Evolutionary conservation across 2,329 filamentous ascomycete species (phyloP).

Genomic region (Fusarium sp.): DNA sequence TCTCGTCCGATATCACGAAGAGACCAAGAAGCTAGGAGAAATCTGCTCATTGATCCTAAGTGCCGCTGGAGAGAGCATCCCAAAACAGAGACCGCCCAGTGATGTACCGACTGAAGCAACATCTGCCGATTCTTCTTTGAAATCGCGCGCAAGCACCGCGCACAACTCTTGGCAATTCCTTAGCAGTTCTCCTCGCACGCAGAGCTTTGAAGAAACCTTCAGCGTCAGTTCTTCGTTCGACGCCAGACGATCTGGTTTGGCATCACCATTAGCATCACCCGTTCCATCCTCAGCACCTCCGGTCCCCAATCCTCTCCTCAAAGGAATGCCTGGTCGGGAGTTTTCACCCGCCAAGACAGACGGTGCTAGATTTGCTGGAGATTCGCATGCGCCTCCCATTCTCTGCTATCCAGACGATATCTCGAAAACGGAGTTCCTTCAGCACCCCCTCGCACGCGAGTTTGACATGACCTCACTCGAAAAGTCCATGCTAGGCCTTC

Average conservation of each 20-base stretch:
- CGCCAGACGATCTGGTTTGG: neutral
- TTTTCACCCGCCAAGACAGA: slow-evolving; percentile 54
- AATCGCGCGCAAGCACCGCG: slow-evolving; percentile 18
- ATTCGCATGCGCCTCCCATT: slow-evolving; percentile 46
- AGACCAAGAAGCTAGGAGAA: slow-evolving; percentile 50
- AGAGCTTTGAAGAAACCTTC: slow-evolving; percentile 15
- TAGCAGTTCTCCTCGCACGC: slow-evolving; percentile 3
- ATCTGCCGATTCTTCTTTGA: slow-evolving; percentile 13
- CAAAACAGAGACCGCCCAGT: neutral
- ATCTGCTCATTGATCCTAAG: slow-evolving; percentile 44
- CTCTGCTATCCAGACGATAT: slow-evolving; percentile 50
- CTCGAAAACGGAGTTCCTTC: slow-evolving; percentile 49
- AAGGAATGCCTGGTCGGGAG: slow-evolving; percentile 54
- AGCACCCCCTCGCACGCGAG: slow-evolving; percentile 52
- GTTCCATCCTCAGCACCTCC: slow-evolving; percentile 11
- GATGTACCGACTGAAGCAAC: slow-evolving; percentile 1
- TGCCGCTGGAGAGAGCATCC: slow-evolving; percentile 18
- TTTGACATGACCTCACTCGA: slow-evolving; percentile 45
- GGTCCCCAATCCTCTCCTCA: slow-evolving; percentile 57
- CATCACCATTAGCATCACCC: neutral
- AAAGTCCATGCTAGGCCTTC: slow-evolving; percentile 49
- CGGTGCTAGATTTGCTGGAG: slow-evolving; percentile 49
- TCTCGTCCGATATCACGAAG: slow-evolving; percentile 48
- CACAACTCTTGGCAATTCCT: slow-evolving; percentile 10
- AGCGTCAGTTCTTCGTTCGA: slow-evolving; percentile 16